phyloP scores from a whole-genome alignment of 352 stramenopile species.

The Pythium chondricola region DNA sequence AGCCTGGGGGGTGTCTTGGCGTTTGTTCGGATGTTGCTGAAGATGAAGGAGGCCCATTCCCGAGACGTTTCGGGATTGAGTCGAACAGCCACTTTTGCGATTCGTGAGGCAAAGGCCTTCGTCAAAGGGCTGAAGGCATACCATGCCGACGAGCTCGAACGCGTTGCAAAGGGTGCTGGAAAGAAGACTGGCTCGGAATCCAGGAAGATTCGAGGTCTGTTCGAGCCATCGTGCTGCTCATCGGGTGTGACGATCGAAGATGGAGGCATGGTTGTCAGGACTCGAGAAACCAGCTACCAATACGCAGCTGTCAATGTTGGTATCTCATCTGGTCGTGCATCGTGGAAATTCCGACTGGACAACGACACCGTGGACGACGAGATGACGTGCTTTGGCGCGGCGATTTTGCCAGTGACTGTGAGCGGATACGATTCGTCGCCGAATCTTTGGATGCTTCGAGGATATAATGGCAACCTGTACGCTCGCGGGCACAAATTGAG shows the following conservation, averaged over 20 bases:
- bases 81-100: constrained; percentile 27
- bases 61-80: background rate
- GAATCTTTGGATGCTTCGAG: constrained; percentile 88
- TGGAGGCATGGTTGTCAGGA: constrained; percentile 63
- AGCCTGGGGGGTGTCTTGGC: constrained; percentile 62
- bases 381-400: constrained; percentile 90
- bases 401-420: constrained; percentile 81
- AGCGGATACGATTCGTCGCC: constrained; percentile 88
- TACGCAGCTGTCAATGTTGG: constrained; percentile 80
- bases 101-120: constrained; percentile 42
- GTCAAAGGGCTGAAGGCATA: constrained; percentile 42
- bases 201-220: constrained; percentile 62
- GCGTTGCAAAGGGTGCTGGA: constrained; percentile 24
- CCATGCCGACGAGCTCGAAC: constrained; percentile 32
- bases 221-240: constrained; percentile 75
- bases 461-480: constrained; percentile 91
- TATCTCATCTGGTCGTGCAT: constrained; percentile 71
- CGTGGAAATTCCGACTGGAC: constrained; percentile 85
- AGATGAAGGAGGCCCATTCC: constrained; percentile 19
- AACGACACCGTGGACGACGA: constrained; percentile 88
- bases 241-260: constrained; percentile 76
- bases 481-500: constrained; percentile 83
- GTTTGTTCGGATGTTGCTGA: constrained; percentile 67
- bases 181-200: constrained; percentile 53
- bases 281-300: constrained; percentile 83